Base-by-base conservation (phyloP, 176 grass and related monocot species). In the Bolboschoenus planiculmis region DNA sequence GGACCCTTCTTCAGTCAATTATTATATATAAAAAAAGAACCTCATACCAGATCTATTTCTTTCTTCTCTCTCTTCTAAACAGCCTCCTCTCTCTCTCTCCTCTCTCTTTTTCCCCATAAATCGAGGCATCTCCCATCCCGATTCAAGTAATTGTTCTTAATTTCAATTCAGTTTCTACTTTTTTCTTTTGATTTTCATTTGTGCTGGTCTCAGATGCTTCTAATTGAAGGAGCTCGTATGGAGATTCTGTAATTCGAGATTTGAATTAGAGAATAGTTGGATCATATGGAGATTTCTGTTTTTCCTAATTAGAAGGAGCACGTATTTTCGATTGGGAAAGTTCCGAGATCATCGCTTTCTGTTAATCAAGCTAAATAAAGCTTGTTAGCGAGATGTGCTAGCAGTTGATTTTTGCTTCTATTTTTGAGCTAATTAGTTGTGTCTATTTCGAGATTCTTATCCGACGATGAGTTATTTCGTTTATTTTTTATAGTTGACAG, bases 1-100 rank as follows among this genome's bases (percentile, higher is more conserved):
- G 62, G 63, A 13, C 63, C 80, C 47, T 18, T 11, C 30, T 58
- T 27, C n/a, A 71, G 83, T 84, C 83, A 74, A 84, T 75, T 20
- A 36, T 18, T 75, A 53, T 56, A 83, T 70, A 29, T n/a, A 68
- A 30, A 26, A 26, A 14, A 55, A 70, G 10, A 53, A n/a, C 18
- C 33, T 62, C 20, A 15, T 1, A 63, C 44, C 58, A 82, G 80
- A 82, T 82, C 80, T 65, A 82, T 46, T 66, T 62, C 20, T 8
- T 75, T 50, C n/a, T 33, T 55, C 29, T 16, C 18, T 76, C 67
- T 59, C 51, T 21, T 21, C 66, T 23, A 10, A 43, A 34, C 5
- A 56, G n/a, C 7, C 43, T 16, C 54, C 56, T 67, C 48, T 34
- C 2, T 7, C 37, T 48, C 50, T 30, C 40, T 74, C 83, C 47